Conservation (phyloP, 306 rosid genomes). For the cucumber (Cucumis sativus) region Cucumber_9930_V3 NC_026657.2:29861001-29861500, state of each 20-base stretch:
- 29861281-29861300: not conserved
- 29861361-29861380: constrained; percentile 6
- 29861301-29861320: not conserved
- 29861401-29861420: constrained; percentile 51
- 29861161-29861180: not conserved
- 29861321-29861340: not conserved
- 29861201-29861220: not conserved
- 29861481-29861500: constrained; percentile 4
- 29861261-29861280: not conserved
- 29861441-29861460: constrained; percentile 13
- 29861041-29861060: not conserved
- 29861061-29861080: not conserved
- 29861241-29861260: not conserved
- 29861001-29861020: not conserved
- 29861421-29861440: constrained; percentile 11
- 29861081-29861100: not conserved
- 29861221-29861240: not conserved
- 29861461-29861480: constrained; percentile 4
- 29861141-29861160: not conserved
- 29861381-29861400: constrained; percentile 53
- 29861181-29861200: not conserved
- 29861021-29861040: not conserved
- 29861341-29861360: not conserved
- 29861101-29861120: not conserved
- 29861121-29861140: not conserved